These are phyloP conservation scores for Fraxinus paxiana DNA, from an alignment of 305 asterid genomes.

Conservation along the genomic window DNA sequence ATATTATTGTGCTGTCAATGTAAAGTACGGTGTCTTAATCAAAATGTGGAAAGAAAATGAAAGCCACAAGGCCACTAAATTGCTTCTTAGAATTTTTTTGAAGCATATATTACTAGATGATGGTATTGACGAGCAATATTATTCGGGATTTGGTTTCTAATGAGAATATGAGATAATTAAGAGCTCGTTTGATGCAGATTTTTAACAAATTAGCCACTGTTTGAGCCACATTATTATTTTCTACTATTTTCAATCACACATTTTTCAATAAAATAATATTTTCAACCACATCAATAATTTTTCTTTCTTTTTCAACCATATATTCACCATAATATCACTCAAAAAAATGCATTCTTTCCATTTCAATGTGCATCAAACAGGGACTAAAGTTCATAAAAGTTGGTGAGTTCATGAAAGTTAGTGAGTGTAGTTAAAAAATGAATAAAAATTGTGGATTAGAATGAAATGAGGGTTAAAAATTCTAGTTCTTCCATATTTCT, in stretches of 20 bases:
- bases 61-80: background rate
- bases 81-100: background rate
- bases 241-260: too few species aligned
- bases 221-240: too few species aligned
- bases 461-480: background rate
- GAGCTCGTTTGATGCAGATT: background rate
- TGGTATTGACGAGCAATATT: background rate
- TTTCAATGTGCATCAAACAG: too few species aligned
- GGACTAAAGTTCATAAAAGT: too few species aligned
- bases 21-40: background rate
- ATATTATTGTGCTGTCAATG: background rate
- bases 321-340: too few species aligned
- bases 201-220: background rate
- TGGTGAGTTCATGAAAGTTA: background rate
- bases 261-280: too few species aligned
- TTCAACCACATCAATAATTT: too few species aligned
- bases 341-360: too few species aligned
- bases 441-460: background rate
- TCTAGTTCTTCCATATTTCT: background rate
- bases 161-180: background rate
- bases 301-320: too few species aligned
- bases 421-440: background rate
- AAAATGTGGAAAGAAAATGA: background rate
- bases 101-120: background rate
- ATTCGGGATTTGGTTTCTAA: background rate